Base-by-base conservation (phyloP, 169 alveolate genomes). In the Cryptosporidium ryanae region DNA sequence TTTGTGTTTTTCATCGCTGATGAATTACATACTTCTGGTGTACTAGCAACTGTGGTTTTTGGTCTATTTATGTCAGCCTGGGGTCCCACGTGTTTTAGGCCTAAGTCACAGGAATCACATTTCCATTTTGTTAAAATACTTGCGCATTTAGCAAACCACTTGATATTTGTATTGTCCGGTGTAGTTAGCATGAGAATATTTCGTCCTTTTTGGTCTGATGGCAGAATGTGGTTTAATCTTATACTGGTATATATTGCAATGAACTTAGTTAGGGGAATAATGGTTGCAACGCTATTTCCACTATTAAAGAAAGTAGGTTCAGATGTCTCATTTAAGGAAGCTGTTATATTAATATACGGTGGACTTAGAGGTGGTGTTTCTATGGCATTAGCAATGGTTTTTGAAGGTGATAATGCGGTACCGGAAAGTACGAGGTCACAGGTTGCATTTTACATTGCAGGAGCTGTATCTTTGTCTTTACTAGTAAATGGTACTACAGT, bases 281-380 rank as follows among this genome's bases (percentile, higher is more conserved):
- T 76, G 57, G 90, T 90, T 25, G 55, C 66, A n/a, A 32, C 82
- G n/a, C 32, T 46, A 23, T 82, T 23, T 15, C 93, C 93, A 1
- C 50, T 90, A 7, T 25, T 90, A 29, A 65, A 61, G 8, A 84
- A 82, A 66, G 65, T 90, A 32, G 93, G 93, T 23, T 90, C 90
- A 18, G 92, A 82, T 21, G 25, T 90, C n/a, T 64, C 90, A 3
- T 84, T 67, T 57, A 71, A 84, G 48, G 82, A 84, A 29, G 84
- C 87, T 6, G 76, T 95, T 31, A 82, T 96, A 63, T 90, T 96
- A 59, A 90, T 94, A 21, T 96, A 96, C 96, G 98, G 98, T 0
- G 98, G 98, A 13, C 91, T 96, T 25, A 90, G 98, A 34, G 98
- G 98, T 0, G 98, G 97, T 65, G 94, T 96, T 23, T 96, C 94